Percentiles rank a stretch among this genome's conserved stretches.
phyloP scores from a whole-genome alignment of 768 basidiomycete genomes.

The Rubroboletus pulcherrimus region DNA sequence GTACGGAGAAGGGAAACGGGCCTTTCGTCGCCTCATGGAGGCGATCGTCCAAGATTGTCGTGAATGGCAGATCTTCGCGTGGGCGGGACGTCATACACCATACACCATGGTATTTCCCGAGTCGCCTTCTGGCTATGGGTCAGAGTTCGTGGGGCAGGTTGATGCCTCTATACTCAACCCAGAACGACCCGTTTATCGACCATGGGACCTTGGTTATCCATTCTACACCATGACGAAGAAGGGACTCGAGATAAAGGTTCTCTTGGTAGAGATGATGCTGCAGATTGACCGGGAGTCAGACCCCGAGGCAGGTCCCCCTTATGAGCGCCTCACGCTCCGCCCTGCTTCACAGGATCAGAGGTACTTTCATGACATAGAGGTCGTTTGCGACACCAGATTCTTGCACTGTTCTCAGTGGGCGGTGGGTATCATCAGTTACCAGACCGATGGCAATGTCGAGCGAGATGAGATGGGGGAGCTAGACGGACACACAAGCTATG shows the following conservation, averaged over 20 bases:
- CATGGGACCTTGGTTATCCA: slow-evolving; percentile 4
- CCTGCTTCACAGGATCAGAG: neutral
- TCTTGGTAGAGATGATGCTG: slow-evolving; percentile 9
- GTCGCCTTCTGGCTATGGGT: neutral
- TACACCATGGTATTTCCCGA: slow-evolving; percentile 4
- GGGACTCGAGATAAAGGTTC: slow-evolving; percentile 4
- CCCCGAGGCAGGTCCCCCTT: neutral
- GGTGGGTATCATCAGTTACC: slow-evolving; percentile 7
- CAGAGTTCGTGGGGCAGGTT: neutral
- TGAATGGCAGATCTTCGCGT: slow-evolving; percentile 9
- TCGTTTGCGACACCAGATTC: slow-evolving; percentile 2
- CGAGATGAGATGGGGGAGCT: neutral
- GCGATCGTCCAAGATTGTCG: slow-evolving; percentile 3
- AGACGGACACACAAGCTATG: neutral
- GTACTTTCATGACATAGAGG: neutral
- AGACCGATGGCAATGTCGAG: neutral
- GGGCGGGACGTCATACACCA: slow-evolving; percentile 5
- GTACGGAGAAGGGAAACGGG: slow-evolving; percentile 10
- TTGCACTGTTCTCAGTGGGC: slow-evolving; percentile 3
- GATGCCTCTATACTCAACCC: neutral
- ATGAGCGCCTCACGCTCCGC: neutral
- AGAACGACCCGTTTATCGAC: neutral
- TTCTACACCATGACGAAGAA: slow-evolving; percentile 4
- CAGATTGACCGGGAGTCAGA: neutral
- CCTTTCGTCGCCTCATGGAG: slow-evolving; percentile 10